Base-by-base conservation (phyloP, 331 rosid species). In the Malus hybrid region DNA sequence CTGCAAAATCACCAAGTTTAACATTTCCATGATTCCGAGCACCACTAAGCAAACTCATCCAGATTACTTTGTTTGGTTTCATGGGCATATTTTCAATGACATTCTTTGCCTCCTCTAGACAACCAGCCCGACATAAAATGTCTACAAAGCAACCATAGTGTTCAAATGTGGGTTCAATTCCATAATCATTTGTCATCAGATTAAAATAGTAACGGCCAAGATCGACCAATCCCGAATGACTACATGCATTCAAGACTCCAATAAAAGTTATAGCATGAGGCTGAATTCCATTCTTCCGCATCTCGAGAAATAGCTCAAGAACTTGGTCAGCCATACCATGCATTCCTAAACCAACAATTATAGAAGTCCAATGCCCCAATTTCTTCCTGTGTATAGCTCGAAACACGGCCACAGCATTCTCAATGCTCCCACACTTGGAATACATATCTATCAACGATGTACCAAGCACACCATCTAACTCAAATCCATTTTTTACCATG, bases 91-190 rank as follows among this genome's bases (percentile, higher is more conserved):
- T 73, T 57, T 78, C 85, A 32, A 87, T 79, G 60, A 84, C 61
- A 67, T 67, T 61, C 73, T 79, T 86, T 10, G 92, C 90, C 78
- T 80, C 87, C 30, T 87, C 86, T 30, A 86, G 83, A 77, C 81
- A 73, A 34, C 92, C 96, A 18, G 88, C 92, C 33, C 84, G 82
- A 69, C 90, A 88, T 69, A 88, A 81, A 75, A 86, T 78, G 83
- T 88, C 89, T 2, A 86, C 84, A 11, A 82, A 79, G 87, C 88
- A 86, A 73, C 89, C 92, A 9, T 87, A 87, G 82, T 90, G 89
- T 68, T 88, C 89, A 71, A 88, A 80, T 26, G 88, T 66, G 58
- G 89, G 89, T 77, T 84, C 73, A 33, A 88, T 83, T 71, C 79
- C 86, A 80, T 81, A 84, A 50, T 83, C 86, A 68, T 78, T 58